Conservation (phyloP, 2,329 filamentous ascomycete species). For the Epichloe sylvatica region DNA sequence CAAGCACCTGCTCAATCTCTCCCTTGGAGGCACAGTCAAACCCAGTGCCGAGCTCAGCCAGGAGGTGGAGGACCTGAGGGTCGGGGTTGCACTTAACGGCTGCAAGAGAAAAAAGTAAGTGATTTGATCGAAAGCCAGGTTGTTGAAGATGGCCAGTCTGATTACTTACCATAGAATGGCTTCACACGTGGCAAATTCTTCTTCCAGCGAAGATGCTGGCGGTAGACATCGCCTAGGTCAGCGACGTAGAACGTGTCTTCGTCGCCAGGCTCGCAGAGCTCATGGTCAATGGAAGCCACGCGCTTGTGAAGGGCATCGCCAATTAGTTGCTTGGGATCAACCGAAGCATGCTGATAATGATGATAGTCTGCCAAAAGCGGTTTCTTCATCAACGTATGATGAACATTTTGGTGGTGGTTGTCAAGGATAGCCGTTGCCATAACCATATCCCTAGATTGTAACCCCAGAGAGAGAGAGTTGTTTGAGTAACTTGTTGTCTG, state of each 20-base stretch:
- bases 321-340: conserved; percentile 64
- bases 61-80: conserved; percentile 71
- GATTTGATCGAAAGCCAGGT: not conserved
- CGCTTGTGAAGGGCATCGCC: conserved; percentile 75
- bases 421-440: conserved; percentile 49
- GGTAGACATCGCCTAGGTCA: conserved; percentile 95
- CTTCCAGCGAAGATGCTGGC: conserved; percentile 98
- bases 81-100: conserved; percentile 99
- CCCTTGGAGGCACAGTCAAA: conserved; percentile 98
- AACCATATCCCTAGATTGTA: conserved; percentile 41
- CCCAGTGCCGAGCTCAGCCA: conserved; percentile 77
- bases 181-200: conserved; percentile 81
- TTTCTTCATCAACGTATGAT: conserved; percentile 34
- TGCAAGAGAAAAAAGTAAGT: conserved; percentile 21
- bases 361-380: conserved; percentile 24
- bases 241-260: conserved; percentile 98
- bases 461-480: conserved; percentile 1
- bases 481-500: not conserved
- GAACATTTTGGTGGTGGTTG: conserved; percentile 33
- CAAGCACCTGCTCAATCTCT: conserved; percentile 85
- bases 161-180: conserved; percentile 74
- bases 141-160: not conserved
- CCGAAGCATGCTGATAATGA: conserved; percentile 26
- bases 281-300: conserved; percentile 70
- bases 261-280: conserved; percentile 78